Percentiles rank a stretch among this genome's conserved stretches.
Conservation (phyloP, 2,329 filamentous ascomycete species). For the Pseudogymnoascus sp. region DNA sequence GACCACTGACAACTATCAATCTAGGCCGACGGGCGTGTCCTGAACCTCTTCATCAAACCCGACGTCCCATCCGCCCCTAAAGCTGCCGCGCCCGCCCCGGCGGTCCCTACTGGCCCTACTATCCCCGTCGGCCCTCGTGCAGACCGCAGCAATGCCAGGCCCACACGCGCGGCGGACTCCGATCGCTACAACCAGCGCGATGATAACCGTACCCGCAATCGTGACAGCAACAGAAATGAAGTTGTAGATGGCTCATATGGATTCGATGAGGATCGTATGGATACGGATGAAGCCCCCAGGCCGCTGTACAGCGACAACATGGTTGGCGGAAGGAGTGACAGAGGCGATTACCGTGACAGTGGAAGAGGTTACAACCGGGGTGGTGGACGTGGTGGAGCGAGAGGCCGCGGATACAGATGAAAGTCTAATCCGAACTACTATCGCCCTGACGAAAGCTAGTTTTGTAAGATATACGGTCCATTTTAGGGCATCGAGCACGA, state of each 20-base stretch:
- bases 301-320: conserved; percentile 28
- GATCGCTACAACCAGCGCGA: conserved; percentile 22
- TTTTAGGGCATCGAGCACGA: neutral
- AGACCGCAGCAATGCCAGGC: conserved; percentile 16
- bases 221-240: conserved; percentile 23
- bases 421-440: neutral
- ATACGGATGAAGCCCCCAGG: conserved; percentile 21
- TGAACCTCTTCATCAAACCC: conserved; percentile 65
- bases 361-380: conserved; percentile 18
- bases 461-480: neutral
- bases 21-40: conserved; percentile 64
- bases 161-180: conserved; percentile 16
- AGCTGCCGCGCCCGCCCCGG: conserved; percentile 9
- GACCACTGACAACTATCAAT: conserved; percentile 17
- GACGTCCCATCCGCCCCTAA: conserved; percentile 24
- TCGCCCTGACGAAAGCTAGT: neutral
- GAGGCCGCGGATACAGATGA: conserved; percentile 22
- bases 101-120: conserved; percentile 11
- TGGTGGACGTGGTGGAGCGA: conserved; percentile 15
- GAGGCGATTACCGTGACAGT: conserved; percentile 17
- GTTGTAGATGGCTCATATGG: conserved; percentile 29
- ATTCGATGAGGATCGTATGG: conserved; percentile 28
- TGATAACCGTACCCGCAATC: conserved; percentile 18
- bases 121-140: conserved; percentile 27
- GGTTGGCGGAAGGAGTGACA: conserved; percentile 16